Base-by-base conservation (phyloP, 1,139 yeast genomes). In the Diutina ranongensis region DNA sequence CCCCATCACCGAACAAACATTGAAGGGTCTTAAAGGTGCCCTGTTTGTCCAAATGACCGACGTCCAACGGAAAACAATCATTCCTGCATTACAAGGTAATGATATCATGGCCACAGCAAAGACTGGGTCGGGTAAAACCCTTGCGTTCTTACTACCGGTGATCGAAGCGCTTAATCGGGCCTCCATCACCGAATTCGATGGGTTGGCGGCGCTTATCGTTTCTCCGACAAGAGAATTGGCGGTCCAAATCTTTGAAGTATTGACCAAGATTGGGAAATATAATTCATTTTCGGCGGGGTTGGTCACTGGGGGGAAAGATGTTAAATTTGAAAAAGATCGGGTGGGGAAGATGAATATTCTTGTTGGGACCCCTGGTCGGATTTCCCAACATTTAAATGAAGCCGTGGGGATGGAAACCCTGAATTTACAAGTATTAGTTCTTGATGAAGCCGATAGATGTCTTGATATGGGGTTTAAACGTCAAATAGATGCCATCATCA, bases 291-390 rank as follows among this genome's bases (percentile, higher is more conserved):
- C 96, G 4, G 97, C 97, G 2, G 98, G 97, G 51, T 70, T 92
- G 53, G 95, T 92, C 18, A 89, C 94, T 55, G 99, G 99, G 49
- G 99, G 99, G 46, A 89, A 92, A 60, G 97, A 92, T 61, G 87
- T 86, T 38, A 78, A 78, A 52, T 86, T 73, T 52, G 99, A 92
- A 62, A 79, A 80, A 55, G 97, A 88, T 48, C 78, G 98, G 60
- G 76, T 92, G 16, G 76, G 83, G 1, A 76, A 77, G 56, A 82
- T 92, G 66, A 92, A 92, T 60, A 85, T 92, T 46, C 68, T 92
- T 50, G 85, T 92, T 40, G 96, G 97, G 33, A 92, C 99, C 0
- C 99, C 99, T 0, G 99, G 99, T 1, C 74, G 99, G 62, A 67
- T 92, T 18, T 69, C 94, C 40, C 98, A 92, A 59, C 98, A 92